Conservation (phyloP, 257 asterid genomes). For the Rubia yunnanensis region DNA sequence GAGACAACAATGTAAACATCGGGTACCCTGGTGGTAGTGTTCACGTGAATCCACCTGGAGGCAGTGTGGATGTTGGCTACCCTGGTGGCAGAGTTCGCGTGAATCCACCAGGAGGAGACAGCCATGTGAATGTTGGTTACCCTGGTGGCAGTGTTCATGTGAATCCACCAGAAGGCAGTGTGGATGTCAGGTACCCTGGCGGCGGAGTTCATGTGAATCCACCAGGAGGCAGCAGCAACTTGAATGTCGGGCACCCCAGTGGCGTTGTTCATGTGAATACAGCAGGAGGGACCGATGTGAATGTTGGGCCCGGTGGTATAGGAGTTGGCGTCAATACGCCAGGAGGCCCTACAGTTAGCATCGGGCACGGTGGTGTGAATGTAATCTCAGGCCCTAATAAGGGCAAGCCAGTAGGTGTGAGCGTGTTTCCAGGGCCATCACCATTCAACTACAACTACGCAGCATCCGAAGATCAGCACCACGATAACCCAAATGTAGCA, state of each 20-base stretch:
- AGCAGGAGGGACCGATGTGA: constrained; percentile 22
- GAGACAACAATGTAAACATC: constrained; percentile 39
- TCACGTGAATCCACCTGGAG: constrained; percentile 2
- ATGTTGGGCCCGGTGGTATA: constrained; percentile 39
- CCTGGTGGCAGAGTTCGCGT: constrained; percentile 18
- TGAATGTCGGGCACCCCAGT: constrained; percentile 18
- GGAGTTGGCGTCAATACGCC: constrained; percentile 11
- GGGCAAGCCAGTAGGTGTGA: constrained; percentile 42
- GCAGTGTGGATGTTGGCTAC: constrained; percentile 41
- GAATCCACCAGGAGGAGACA: neutral
- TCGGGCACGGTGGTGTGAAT: constrained; percentile 37
- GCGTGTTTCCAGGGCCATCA: constrained; percentile 26
- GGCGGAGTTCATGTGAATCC: constrained; percentile 3
- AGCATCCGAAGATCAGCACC: constrained; percentile 52
- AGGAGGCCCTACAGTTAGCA: constrained; percentile 32
- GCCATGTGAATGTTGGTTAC: constrained; percentile 34
- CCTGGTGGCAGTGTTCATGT: neutral
- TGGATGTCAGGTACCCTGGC: constrained; percentile 37
- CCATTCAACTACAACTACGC: constrained; percentile 56
- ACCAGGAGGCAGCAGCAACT: neutral
- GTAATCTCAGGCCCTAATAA: constrained; percentile 25
- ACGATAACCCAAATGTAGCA: constrained; percentile 42
- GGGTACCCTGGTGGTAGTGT: constrained; percentile 16
- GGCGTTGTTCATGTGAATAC: neutral
- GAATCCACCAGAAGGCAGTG: constrained; percentile 22